phyloP scores from a whole-genome alignment of 1,139 yeast genomes.

The Kodamaea sp. region DNA sequence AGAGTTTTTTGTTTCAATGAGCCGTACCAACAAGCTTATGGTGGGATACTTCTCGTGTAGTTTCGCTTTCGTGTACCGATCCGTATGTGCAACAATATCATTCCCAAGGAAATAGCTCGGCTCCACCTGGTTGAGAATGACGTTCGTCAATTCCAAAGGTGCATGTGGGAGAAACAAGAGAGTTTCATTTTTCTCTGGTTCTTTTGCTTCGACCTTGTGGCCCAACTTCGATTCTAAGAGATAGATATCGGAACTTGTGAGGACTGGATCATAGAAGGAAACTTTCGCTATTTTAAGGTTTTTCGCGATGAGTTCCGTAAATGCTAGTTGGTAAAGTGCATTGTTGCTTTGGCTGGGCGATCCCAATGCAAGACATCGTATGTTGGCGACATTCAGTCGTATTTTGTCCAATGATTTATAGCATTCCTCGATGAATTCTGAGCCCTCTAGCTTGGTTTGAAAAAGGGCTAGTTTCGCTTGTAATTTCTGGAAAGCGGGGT shows the following conservation, averaged over 20 bases:
- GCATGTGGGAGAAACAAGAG: slow-evolving; percentile 76
- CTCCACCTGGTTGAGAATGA: slow-evolving; percentile 29
- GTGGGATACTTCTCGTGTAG: slow-evolving; percentile 42
- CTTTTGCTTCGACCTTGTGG: slow-evolving; percentile 23
- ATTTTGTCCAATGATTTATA: slow-evolving; percentile 9
- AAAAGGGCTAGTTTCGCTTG: slow-evolving; percentile 1
- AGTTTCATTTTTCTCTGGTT: slow-evolving; percentile 20
- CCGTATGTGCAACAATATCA: slow-evolving; percentile 52
- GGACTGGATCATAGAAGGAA: slow-evolving; percentile 67
- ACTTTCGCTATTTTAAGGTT: slow-evolving; percentile 28
- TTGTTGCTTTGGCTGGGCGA: slow-evolving; percentile 57
- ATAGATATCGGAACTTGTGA: slow-evolving; percentile 43
- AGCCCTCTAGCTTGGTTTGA: slow-evolving; percentile 11
- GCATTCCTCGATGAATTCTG: slow-evolving; percentile 26
- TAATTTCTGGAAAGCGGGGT: not conserved
- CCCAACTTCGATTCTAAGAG: slow-evolving; percentile 24
- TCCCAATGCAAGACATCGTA: slow-evolving; percentile 76
- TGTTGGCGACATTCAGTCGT: slow-evolving; percentile 21
- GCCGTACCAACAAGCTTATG: slow-evolving; percentile 42
- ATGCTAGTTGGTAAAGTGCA: slow-evolving; percentile 67
- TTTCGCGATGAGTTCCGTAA: slow-evolving; percentile 41
- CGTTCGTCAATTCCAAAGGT: slow-evolving; percentile 58
- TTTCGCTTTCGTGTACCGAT: slow-evolving; percentile 44
- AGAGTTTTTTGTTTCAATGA: slow-evolving; percentile 9
- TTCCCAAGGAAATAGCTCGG: slow-evolving; percentile 50